Conservation (phyloP, 2,329 filamentous ascomycete genomes). For the Aspergillus sp. region DNA sequence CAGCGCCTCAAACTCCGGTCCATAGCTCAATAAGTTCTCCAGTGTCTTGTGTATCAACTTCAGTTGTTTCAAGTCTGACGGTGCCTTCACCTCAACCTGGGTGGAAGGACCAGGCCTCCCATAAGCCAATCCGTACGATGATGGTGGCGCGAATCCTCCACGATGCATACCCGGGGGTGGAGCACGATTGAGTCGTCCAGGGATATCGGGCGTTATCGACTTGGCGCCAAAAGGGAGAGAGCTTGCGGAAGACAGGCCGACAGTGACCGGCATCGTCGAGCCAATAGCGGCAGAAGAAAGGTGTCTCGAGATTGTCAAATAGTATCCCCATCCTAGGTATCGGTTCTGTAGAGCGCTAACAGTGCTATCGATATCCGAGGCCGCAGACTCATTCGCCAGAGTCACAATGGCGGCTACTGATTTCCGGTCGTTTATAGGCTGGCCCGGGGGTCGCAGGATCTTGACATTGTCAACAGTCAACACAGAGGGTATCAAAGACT, state of each 20-base stretch:
- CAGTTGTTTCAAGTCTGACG: slow-evolving; percentile 75
- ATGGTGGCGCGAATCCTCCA: slow-evolving; percentile 74
- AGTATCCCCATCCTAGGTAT: slow-evolving; percentile 83
- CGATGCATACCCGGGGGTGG: slow-evolving; percentile 53
- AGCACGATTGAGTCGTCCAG: slow-evolving; percentile 51
- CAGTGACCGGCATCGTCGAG: slow-evolving; percentile 52
- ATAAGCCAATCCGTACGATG: slow-evolving; percentile 61
- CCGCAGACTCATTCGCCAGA: slow-evolving; percentile 75
- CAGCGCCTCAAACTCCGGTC: slow-evolving; percentile 85
- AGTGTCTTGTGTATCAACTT: slow-evolving; percentile 85
- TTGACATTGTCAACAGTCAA: slow-evolving; percentile 73
- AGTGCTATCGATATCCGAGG: slow-evolving; percentile 77
- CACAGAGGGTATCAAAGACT: slow-evolving; percentile 52
- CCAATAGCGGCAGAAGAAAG: slow-evolving; percentile 74
- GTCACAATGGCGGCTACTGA: slow-evolving; percentile 78
- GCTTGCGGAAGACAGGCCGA: slow-evolving; percentile 50
- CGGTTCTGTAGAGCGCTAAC: slow-evolving; percentile 78
- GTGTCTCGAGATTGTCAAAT: slow-evolving; percentile 77
- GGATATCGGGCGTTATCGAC: slow-evolving; percentile 55
- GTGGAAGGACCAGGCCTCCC: slow-evolving; percentile 54
- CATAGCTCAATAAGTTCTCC: slow-evolving; percentile 75
- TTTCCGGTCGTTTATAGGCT: slow-evolving; percentile 62
- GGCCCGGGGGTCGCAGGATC: slow-evolving; percentile 61
- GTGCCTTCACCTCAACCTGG: slow-evolving; percentile 73
- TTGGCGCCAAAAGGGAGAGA: slow-evolving; percentile 79